A percentile compares a stretch with the other conserved stretches of the same genome.
These are phyloP conservation scores for Aspergillus carlsbadensis DNA, from an alignment of 495 filamentous ascomycete species.

Conservation along the genomic window DNA sequence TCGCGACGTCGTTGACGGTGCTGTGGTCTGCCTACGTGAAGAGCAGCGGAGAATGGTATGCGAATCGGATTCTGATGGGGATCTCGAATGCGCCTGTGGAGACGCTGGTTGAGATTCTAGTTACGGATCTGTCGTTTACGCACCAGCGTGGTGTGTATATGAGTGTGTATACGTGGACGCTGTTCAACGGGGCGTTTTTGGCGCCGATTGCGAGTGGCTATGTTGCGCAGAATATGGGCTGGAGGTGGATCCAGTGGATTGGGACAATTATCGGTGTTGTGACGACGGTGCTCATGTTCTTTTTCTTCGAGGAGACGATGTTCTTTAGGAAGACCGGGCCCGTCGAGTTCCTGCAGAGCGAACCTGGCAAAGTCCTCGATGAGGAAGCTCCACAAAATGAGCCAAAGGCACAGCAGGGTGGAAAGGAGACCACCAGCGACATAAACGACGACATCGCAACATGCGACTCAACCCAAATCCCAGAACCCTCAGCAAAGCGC, in stretches of 20 bases:
- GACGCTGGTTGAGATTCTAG: conserved; percentile 35
- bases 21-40: not conserved
- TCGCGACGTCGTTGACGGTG: not conserved
- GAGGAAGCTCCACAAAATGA: not conserved
- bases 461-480: too few species aligned
- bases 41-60: not conserved
- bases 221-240: not conserved
- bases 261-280: not conserved
- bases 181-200: conserved; percentile 50
- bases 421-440: too few species aligned
- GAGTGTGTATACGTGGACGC: conserved; percentile 47
- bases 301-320: conserved; percentile 9
- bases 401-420: too few species aligned
- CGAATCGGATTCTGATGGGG: not conserved
- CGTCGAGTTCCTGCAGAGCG: not conserved
- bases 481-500: too few species aligned
- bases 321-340: not conserved
- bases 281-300: not conserved
- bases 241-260: not conserved
- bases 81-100: not conserved
- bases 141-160: conserved; percentile 54
- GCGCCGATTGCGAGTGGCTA: conserved; percentile 8
- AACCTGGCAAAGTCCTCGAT: not conserved
- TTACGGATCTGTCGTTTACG: conserved; percentile 52
- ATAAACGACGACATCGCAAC: too few species aligned